phyloP scores from a whole-genome alignment of 1,139 yeast genomes.

The Candida mesenterica region DNA sequence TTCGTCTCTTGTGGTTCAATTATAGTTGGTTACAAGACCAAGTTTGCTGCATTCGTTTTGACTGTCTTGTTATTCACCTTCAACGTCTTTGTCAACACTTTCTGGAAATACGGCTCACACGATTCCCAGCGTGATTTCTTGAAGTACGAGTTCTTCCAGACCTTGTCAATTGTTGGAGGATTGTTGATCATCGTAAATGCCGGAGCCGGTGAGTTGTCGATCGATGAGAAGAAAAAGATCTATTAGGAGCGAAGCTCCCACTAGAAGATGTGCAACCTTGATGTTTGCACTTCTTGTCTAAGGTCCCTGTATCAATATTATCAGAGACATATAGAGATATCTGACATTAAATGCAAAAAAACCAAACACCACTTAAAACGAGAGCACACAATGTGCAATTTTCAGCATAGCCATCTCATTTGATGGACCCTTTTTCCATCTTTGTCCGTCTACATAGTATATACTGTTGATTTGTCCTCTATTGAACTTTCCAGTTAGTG shows the following conservation, averaged over 20 bases:
- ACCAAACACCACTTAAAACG: too few relatives aligned
- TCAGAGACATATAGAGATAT: background rate
- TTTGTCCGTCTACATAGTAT: too few relatives aligned
- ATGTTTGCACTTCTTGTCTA: too few relatives aligned
- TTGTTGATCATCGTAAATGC: slow-evolving; percentile 86
- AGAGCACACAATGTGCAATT: too few relatives aligned
- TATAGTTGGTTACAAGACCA: slow-evolving; percentile 91
- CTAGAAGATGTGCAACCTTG: too few relatives aligned
- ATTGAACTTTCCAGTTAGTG: too few relatives aligned
- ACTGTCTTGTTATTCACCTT: slow-evolving; percentile 72
- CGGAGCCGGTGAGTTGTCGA: slow-evolving; percentile 93
- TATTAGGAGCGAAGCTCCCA: too few relatives aligned
- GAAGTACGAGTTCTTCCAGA: slow-evolving; percentile 93
- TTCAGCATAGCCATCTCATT: too few relatives aligned
- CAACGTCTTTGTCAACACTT: slow-evolving; percentile 80
- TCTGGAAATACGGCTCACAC: slow-evolving; percentile 73
- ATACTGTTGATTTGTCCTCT: too few relatives aligned
- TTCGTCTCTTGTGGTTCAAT: slow-evolving; percentile 73
- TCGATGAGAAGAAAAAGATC: slow-evolving; percentile 95
- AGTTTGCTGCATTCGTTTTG: slow-evolving; percentile 78
- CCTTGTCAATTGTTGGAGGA: slow-evolving; percentile 93
- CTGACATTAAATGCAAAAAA: background rate
- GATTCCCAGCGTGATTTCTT: slow-evolving; percentile 86
- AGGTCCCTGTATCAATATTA: background rate
- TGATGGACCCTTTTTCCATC: too few relatives aligned